A percentile compares a stretch with the other conserved stretches of the same genome.
These are phyloP conservation scores for Lactifluus echinatus DNA, from an alignment of 768 basidiomycete species.

Conservation along the genomic window DNA sequence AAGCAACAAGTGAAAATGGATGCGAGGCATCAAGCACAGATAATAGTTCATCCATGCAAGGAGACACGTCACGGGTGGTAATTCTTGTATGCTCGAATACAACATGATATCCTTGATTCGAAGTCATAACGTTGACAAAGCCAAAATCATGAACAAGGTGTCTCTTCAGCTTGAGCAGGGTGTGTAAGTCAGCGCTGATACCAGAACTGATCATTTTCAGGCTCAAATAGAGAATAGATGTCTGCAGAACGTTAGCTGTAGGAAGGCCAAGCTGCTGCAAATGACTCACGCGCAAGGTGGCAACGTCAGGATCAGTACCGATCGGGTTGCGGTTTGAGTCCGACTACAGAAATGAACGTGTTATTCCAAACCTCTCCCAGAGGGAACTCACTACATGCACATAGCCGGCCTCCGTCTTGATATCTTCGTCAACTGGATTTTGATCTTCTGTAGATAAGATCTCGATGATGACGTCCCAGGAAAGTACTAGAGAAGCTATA, in stretches of 20 bases:
- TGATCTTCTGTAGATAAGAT: slow-evolving; percentile 49
- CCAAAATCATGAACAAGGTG: slow-evolving; percentile 43
- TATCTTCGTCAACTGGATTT: slow-evolving; percentile 30
- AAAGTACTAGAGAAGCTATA: slow-evolving; percentile 38
- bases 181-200: slow-evolving; percentile 40
- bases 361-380: background rate
- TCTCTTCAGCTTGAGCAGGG: slow-evolving; percentile 52
- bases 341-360: slow-evolving; percentile 28
- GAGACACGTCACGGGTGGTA: slow-evolving; percentile 36
- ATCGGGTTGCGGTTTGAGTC: slow-evolving; percentile 18
- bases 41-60: slow-evolving; percentile 53
- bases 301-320: slow-evolving; percentile 39
- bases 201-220: slow-evolving; percentile 63
- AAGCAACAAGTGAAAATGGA: slow-evolving; percentile 38
- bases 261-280: background rate
- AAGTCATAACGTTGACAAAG: slow-evolving; percentile 42
- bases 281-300: slow-evolving; percentile 36
- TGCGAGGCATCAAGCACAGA: slow-evolving; percentile 52
- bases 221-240: slow-evolving; percentile 46
- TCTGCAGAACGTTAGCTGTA: slow-evolving; percentile 29
- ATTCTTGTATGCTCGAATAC: slow-evolving; percentile 41
- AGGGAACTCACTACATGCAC: slow-evolving; percentile 34
- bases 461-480: slow-evolving; percentile 56
- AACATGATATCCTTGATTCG: slow-evolving; percentile 44
- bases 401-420: slow-evolving; percentile 33